Conservation (phyloP, 768 basidiomycete species). For the Suillus subluteus region DNA sequence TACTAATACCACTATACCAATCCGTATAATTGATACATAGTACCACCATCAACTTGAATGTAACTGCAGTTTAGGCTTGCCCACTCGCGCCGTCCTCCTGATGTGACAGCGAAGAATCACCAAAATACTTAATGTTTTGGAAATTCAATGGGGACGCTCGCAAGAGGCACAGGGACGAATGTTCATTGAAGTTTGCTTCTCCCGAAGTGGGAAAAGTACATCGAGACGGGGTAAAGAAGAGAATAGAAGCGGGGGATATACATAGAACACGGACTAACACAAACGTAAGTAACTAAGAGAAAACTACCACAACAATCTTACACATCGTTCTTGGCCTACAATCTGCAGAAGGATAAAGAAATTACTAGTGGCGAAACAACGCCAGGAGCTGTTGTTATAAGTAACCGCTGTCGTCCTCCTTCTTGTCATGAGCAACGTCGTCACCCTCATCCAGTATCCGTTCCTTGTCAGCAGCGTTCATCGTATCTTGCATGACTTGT, state of each 20-base stretch:
- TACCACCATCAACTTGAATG: neutral
- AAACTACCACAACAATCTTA: neutral
- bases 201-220: neutral
- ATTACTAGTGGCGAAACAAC: neutral
- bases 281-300: neutral
- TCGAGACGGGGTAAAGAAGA: neutral
- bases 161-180: neutral
- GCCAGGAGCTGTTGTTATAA: slow-evolving; percentile 23
- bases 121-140: neutral
- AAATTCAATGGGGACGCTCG: too few relatives aligned
- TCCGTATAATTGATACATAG: neutral
- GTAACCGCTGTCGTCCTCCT: slow-evolving; percentile 28
- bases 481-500: slow-evolving; percentile 43
- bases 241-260: neutral
- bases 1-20: neutral
- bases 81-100: neutral
- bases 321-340: neutral
- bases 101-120: neutral
- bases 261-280: neutral
- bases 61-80: neutral
- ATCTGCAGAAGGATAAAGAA: neutral
- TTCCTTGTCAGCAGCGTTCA: slow-evolving; percentile 23
- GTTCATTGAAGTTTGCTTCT: neutral
- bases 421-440: slow-evolving; percentile 38
- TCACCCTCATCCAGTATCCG: slow-evolving; percentile 39